These are phyloP conservation scores for Thelonectria discophora DNA, from an alignment of 2,329 filamentous ascomycete genomes.

Conservation along the genomic window DNA sequence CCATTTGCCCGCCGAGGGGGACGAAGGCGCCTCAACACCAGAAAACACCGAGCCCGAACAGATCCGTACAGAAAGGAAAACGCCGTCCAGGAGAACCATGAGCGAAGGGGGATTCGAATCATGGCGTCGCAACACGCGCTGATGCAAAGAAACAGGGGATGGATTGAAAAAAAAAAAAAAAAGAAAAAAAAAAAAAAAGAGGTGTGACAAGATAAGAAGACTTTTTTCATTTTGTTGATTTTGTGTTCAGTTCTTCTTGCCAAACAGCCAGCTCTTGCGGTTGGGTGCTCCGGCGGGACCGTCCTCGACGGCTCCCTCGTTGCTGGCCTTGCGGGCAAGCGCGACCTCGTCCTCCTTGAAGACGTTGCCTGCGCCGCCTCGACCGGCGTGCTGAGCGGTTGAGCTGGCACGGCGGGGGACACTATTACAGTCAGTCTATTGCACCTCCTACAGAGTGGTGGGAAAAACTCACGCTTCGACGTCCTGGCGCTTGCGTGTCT, in stretches of 20 bases:
- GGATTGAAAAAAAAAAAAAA: background rate
- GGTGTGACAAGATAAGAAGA: no score
- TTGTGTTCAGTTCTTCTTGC: conserved; percentile 55
- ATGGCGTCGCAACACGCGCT: background rate
- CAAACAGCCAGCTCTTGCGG: conserved; percentile 60
- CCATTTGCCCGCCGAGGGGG: conserved; percentile 19
- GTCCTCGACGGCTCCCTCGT: conserved; percentile 49
- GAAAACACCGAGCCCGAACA: conserved; percentile 39
- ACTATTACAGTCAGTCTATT: no score
- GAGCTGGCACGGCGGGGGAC: conserved; percentile 64
- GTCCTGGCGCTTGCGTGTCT: conserved; percentile 84
- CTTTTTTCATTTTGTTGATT: no score
- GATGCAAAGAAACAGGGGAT: background rate
- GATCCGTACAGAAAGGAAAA: conserved; percentile 7
- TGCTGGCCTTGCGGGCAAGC: conserved; percentile 41
- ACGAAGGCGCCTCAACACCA: conserved; percentile 29
- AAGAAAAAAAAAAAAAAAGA: no score
- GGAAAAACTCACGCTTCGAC: conserved; percentile 70
- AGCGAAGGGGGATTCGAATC: conserved; percentile 1
- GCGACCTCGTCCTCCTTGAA: conserved; percentile 58
- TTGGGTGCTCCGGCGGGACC: conserved; percentile 46
- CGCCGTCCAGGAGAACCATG: conserved; percentile 1
- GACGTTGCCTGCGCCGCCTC: conserved; percentile 80
- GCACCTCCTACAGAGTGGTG: no score
- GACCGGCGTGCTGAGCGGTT: conserved; percentile 72